phyloP scores from a whole-genome alignment of 441 rosid species.

The Gossypium armourianum region DNA sequence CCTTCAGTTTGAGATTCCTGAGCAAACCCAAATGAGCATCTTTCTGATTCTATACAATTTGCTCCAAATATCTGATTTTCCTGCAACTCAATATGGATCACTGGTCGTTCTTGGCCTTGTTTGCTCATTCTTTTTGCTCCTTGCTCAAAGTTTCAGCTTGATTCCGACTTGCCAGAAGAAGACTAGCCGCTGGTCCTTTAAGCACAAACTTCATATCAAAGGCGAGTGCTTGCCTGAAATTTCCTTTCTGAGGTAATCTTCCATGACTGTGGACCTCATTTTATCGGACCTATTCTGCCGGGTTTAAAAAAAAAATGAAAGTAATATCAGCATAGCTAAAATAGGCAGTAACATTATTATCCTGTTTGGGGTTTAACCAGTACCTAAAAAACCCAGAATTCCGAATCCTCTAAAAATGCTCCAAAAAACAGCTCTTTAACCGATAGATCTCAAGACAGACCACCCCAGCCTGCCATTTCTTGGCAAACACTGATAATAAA shows the following conservation, averaged over 20 bases:
- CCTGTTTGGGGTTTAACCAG: slow-evolving; percentile 10
- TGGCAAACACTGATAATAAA: not conserved
- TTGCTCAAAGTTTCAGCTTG: not conserved
- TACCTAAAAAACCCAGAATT: not conserved
- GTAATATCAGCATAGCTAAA: not conserved
- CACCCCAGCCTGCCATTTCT: slow-evolving; percentile 9
- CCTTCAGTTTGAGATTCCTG: slow-evolving; percentile 16
- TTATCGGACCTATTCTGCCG: slow-evolving; percentile 8
- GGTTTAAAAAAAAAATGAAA: not conserved
- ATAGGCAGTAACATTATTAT: not conserved
- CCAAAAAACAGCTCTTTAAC: not conserved
- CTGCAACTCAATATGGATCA: slow-evolving; percentile 22
- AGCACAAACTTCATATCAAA: slow-evolving; percentile 7
- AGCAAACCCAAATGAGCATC: slow-evolving; percentile 23
- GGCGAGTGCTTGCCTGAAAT: not conserved
- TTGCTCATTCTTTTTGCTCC: slow-evolving; percentile 24
- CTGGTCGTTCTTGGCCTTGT: slow-evolving; percentile 16
- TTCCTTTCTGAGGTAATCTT: slow-evolving; percentile 10
- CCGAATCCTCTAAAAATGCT: not conserved
- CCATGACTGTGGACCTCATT: slow-evolving; percentile 13
- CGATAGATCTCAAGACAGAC: slow-evolving; percentile 18
- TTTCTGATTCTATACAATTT: slow-evolving; percentile 23
- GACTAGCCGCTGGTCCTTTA: slow-evolving; percentile 6
- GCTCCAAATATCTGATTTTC: slow-evolving; percentile 19
- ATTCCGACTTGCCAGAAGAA: not conserved